Percentiles rank a stretch among this genome's conserved stretches.
phyloP scores from a whole-genome alignment of 495 filamentous ascomycete genomes.

The Endocarpon pusillum region DNA sequence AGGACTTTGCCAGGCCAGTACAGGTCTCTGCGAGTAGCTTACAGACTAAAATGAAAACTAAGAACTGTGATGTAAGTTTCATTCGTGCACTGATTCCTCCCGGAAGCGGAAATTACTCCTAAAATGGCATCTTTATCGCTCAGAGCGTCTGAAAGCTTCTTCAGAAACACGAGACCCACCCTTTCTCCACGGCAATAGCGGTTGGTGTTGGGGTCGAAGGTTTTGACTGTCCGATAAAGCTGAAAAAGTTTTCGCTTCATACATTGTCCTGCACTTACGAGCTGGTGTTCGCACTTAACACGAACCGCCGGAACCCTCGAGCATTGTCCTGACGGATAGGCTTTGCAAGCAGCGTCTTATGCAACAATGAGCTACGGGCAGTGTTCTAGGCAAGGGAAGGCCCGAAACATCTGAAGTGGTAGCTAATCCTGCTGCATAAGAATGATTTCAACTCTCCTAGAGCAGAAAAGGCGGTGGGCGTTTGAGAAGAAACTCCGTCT shows the following conservation, averaged over 20 bases:
- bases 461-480: constrained; percentile 21
- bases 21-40: background rate
- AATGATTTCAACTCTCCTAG: constrained; percentile 20
- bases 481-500: constrained; percentile 19
- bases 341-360: constrained; percentile 21
- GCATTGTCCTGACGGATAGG: constrained; percentile 22
- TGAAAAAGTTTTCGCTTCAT: constrained; percentile 21
- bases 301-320: constrained; percentile 23
- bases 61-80: background rate
- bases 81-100: constrained; percentile 20
- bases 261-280: constrained; percentile 21
- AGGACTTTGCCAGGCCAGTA: background rate
- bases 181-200: constrained; percentile 25
- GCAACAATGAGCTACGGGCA: constrained; percentile 31
- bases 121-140: constrained; percentile 45
- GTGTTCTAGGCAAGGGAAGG: constrained; percentile 27
- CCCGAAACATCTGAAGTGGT: constrained; percentile 32
- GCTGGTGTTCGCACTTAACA: constrained; percentile 24
- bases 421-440: constrained; percentile 19
- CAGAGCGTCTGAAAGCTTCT: constrained; percentile 40
- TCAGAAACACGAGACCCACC: constrained; percentile 22
- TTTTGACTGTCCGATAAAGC: constrained; percentile 34
- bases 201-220: constrained; percentile 28
- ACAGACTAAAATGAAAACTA: background rate
- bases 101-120: constrained; percentile 37